Conservation (phyloP, 345 rosid species). For the Salix brachista region DNA sequence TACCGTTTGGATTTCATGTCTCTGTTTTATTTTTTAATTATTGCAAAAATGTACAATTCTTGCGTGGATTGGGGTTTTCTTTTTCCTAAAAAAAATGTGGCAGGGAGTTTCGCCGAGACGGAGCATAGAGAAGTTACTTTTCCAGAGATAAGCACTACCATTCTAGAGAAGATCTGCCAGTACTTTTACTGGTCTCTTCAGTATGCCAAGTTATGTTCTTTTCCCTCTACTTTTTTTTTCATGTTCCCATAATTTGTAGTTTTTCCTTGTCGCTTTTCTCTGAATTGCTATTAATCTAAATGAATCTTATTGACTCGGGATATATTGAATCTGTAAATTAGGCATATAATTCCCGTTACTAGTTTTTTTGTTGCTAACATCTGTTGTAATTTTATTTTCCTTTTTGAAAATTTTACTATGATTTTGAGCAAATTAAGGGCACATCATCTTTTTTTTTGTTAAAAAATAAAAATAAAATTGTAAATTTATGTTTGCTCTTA, state of each 20-base stretch:
- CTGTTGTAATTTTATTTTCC: not conserved
- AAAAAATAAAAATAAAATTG: not conserved
- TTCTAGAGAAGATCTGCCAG: slow-evolving; percentile 87
- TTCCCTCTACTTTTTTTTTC: not conserved
- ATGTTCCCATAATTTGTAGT: no score
- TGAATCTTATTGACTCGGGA: no score
- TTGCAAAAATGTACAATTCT: no score
- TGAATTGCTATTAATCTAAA: not conserved
- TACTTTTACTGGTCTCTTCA: slow-evolving; percentile 88
- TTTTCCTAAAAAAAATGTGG: not conserved
- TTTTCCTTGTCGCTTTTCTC: not conserved
- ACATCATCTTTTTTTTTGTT: not conserved
- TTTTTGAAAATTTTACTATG: no score
- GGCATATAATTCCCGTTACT: not conserved
- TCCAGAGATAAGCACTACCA: slow-evolving; percentile 74
- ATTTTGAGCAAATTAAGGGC: no score
- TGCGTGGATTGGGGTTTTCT: not conserved
- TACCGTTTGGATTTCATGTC: no score
- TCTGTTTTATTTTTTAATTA: no score
- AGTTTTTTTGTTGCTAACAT: not conserved
- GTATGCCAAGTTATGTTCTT: slow-evolving; percentile 52
- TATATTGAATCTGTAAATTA: no score
- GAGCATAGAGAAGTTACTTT: slow-evolving; percentile 77
- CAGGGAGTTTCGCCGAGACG: slow-evolving; percentile 68
- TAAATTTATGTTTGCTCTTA: no score